A percentile compares a stretch with the other conserved stretches of the same genome.
Conservation (phyloP, 2,329 filamentous ascomycete genomes). For the Nakataea oryzae region DNA sequence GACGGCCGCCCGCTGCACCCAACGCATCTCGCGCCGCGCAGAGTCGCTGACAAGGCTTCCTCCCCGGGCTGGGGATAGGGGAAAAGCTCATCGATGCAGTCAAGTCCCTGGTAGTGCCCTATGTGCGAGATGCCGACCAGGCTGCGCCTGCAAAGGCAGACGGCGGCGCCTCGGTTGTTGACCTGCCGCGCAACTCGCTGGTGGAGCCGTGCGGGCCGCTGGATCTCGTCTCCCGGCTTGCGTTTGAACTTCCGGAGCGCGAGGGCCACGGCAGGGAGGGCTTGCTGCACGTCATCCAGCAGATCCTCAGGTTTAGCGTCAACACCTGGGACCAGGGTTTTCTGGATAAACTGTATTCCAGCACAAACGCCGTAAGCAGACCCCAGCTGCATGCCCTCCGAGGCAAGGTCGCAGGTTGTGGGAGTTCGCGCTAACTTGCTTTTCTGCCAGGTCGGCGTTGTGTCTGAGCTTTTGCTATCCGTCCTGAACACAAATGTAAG, state of each 20-base stretch:
- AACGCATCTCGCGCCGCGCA: not conserved
- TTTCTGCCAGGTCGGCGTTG: constrained; percentile 56
- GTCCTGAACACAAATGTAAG: constrained; percentile 81
- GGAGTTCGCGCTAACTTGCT: not conserved
- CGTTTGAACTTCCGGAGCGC: constrained; percentile 45
- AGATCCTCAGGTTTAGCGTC: constrained; percentile 74
- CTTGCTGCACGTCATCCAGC: constrained; percentile 57
- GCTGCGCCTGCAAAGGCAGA: constrained; percentile 40
- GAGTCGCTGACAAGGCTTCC: not conserved
- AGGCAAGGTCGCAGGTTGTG: not conserved
- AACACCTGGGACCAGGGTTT: constrained; percentile 99
- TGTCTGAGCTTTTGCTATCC: constrained; percentile 74
- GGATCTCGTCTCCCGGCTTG: constrained; percentile 42
- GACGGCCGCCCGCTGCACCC: constrained; percentile 1
- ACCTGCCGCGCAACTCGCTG: constrained; percentile 41
- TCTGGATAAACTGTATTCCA: constrained; percentile 88
- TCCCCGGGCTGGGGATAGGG: not conserved
- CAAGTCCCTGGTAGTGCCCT: constrained; percentile 57
- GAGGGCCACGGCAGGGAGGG: constrained; percentile 59
- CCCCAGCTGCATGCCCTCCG: not conserved
- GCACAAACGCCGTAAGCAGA: constrained; percentile 62
- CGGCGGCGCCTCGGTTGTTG: constrained; percentile 34
- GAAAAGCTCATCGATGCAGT: constrained; percentile 57
- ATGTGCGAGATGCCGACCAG: constrained; percentile 60
- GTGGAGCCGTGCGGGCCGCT: constrained; percentile 52